Percentiles rank a stretch among this genome's conserved stretches.
Evolutionary conservation across 306 rosid genomes (phyloP).

Genomic region (Hippophae rhamnoides): DNA sequence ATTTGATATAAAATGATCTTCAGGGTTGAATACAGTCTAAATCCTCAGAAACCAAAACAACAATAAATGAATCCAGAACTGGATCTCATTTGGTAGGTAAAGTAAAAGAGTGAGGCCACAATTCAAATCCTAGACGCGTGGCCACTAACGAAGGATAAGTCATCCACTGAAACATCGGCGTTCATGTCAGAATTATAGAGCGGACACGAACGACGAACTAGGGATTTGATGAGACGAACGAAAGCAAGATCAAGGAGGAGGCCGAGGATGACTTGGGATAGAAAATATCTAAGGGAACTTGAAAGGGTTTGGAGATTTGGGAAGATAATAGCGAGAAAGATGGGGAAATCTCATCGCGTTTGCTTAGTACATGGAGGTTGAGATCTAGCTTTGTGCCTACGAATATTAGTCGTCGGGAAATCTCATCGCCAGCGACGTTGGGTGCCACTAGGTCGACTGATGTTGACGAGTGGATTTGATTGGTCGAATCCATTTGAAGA

Average conservation of each 20-base stretch:
- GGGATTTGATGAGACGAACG: slow-evolving; percentile 39
- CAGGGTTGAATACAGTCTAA: background rate
- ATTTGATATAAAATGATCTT: too few relatives aligned
- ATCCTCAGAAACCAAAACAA: slow-evolving; percentile 32
- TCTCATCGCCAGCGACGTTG: too few relatives aligned
- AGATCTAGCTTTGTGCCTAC: too few relatives aligned
- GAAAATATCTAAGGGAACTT: slow-evolving; percentile 28
- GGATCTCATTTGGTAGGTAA: slow-evolving; percentile 14
- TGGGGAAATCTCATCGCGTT: slow-evolving; percentile 36
- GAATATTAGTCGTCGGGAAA: too few relatives aligned
- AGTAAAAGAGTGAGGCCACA: slow-evolving; percentile 45
- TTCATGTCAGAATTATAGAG: slow-evolving; percentile 42
- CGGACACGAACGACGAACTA: slow-evolving; percentile 58
- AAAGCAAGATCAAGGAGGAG: slow-evolving; percentile 60
- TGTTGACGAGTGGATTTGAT: too few relatives aligned
- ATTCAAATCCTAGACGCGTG: slow-evolving; percentile 70
- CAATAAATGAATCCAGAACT: slow-evolving; percentile 13
- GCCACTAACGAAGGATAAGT: slow-evolving; percentile 67
- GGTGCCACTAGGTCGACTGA: too few relatives aligned
- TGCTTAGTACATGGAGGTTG: too few relatives aligned
- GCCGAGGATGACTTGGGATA: slow-evolving; percentile 48
- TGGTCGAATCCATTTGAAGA: too few relatives aligned
- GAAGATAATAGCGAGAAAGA: slow-evolving; percentile 34
- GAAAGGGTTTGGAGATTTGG: slow-evolving; percentile 23
- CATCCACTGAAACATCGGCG: slow-evolving; percentile 51